A percentile compares a stretch with the other conserved stretches of the same genome.
phyloP scores from a whole-genome alignment of 2,329 filamentous ascomycete species.

The Fusarium mexicanum region DNA sequence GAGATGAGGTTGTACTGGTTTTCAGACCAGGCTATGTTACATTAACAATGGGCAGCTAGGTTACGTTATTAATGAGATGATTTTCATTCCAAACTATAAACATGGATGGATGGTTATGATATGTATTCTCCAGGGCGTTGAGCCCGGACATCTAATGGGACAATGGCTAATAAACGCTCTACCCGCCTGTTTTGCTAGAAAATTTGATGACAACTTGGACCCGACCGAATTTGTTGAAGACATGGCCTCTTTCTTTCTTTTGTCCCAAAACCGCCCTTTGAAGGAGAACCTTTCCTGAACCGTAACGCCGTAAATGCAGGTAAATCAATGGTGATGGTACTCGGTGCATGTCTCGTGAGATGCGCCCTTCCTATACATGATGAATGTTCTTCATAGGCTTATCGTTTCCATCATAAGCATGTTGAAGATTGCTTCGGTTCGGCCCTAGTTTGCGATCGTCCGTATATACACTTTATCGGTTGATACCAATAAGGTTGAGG shows the following conservation, averaged over 20 bases:
- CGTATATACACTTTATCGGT: conserved; percentile 46
- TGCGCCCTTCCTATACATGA: conserved; percentile 20
- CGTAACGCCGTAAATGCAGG: conserved; percentile 34
- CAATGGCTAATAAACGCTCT: conserved; percentile 31
- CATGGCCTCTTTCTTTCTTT: conserved; percentile 37
- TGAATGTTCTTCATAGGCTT: conserved; percentile 28
- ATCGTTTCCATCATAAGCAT: conserved; percentile 25
- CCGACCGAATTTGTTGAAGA: conserved; percentile 46
- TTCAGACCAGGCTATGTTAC: neutral
- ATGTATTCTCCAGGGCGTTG: conserved; percentile 42
- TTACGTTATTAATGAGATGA: neutral
- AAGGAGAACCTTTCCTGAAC: conserved; percentile 16
- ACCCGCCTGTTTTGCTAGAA: conserved; percentile 23
- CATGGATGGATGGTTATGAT: neutral
- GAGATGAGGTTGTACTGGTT: neutral
- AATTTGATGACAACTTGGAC: conserved; percentile 35
- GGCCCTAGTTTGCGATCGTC: neutral
- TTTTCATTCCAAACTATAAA: neutral
- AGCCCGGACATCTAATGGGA: conserved; percentile 45
- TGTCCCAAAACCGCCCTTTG: conserved; percentile 22
- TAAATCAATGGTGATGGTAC: conserved; percentile 24
- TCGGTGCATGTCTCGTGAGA: neutral
- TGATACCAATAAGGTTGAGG: conserved; percentile 78
- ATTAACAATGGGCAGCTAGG: neutral
- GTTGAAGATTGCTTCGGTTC: conserved; percentile 28